phyloP scores from a whole-genome alignment of 352 stramenopile genomes.

The Globisporangium radiosum region DNA sequence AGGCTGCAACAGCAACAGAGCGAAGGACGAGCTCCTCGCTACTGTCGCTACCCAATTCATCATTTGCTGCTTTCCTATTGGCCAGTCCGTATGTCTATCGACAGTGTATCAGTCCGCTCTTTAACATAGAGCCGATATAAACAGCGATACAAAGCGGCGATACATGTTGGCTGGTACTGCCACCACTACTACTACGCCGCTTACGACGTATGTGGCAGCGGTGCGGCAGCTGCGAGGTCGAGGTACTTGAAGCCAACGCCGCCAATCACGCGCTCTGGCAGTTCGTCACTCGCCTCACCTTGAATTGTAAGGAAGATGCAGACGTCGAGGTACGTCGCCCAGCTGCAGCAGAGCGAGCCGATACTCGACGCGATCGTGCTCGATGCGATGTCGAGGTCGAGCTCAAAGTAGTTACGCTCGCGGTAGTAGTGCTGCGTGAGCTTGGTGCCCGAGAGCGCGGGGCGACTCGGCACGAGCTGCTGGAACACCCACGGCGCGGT shows the following conservation, averaged over 20 bases:
- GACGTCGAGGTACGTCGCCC: conserved; percentile 61
- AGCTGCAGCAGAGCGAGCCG: conserved; percentile 74
- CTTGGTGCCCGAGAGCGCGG: conserved; percentile 79
- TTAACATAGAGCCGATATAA: too few species aligned
- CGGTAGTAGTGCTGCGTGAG: conserved; percentile 84
- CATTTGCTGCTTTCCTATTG: too few species aligned
- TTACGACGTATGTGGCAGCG: conserved; percentile 12
- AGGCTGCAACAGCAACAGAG: too few species aligned
- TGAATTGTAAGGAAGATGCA: conserved; percentile 80
- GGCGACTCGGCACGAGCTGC: conserved; percentile 73
- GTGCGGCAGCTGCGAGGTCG: conserved; percentile 41
- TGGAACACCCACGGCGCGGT: conserved; percentile 83
- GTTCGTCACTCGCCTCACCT: conserved; percentile 56
- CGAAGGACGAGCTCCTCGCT: too few species aligned
- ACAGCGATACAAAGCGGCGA: too few species aligned
- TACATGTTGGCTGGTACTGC: not conserved
- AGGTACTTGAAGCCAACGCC: conserved; percentile 53
- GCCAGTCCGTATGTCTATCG: too few species aligned
- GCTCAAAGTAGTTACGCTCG: conserved; percentile 77
- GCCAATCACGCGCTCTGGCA: conserved; percentile 68
- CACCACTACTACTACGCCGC: not conserved
- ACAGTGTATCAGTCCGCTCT: too few species aligned
- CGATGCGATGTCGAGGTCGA: conserved; percentile 81
- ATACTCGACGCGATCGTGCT: conserved; percentile 74
- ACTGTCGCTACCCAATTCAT: too few species aligned